Conservation (phyloP, 108 stramenopile species). For the Skeletonema potamos region DNA sequence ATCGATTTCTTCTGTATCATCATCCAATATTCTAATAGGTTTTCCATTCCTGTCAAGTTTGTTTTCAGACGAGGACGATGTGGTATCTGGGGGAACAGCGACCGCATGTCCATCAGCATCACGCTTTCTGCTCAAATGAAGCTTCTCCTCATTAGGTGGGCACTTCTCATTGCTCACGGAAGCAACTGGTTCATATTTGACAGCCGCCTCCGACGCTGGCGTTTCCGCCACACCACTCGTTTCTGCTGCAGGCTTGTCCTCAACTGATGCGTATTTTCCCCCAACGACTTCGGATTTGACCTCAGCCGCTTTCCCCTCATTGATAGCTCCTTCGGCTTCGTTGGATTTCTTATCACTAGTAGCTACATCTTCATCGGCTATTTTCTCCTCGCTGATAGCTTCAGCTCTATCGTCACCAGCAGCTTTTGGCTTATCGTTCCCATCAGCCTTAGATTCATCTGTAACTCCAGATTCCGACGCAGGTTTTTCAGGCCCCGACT, state of each 20-base stretch:
- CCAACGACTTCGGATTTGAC: background rate
- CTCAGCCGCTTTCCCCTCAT: background rate
- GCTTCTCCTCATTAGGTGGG: constrained; percentile 1
- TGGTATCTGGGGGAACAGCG: background rate
- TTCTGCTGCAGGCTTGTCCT: background rate
- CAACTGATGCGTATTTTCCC: background rate
- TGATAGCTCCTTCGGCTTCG: background rate
- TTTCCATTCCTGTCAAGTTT: constrained; percentile 48
- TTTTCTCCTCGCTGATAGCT: background rate
- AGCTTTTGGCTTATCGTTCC: constrained; percentile 19
- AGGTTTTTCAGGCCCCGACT: background rate
- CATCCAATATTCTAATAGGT: constrained; percentile 82
- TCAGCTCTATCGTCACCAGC: too few species aligned
- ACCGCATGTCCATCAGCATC: constrained; percentile 48
- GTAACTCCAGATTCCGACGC: background rate
- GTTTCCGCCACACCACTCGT: background rate
- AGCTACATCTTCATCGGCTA: background rate
- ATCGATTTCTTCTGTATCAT: constrained; percentile 86
- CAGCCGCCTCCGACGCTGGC: too few species aligned
- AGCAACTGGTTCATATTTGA: background rate
- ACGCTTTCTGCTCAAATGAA: constrained; percentile 44
- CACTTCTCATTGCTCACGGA: background rate
- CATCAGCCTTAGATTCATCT: constrained; percentile 13
- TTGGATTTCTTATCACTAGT: background rate
- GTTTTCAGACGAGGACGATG: background rate